phyloP scores from a whole-genome alignment of 805 yeast genomes.

The Ogataea polymorpha region DNA sequence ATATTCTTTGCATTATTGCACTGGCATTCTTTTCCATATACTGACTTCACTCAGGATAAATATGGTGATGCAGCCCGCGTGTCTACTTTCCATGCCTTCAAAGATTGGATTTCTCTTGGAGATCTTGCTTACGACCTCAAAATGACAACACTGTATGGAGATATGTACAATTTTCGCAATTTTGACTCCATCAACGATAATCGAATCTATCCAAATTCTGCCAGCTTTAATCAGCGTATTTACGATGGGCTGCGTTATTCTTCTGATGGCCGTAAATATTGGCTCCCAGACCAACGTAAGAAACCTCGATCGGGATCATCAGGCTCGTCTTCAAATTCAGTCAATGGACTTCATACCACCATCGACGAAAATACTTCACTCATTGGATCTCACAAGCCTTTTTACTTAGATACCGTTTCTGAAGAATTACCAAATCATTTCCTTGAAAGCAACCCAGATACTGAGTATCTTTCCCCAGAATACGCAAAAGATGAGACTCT shows the following conservation, averaged over 20 bases:
- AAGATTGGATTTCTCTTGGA: constrained; percentile 72
- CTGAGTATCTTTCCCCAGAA: constrained; percentile 19
- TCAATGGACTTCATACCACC: constrained; percentile 1
- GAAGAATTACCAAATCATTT: constrained; percentile 1
- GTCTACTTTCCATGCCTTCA: constrained; percentile 56
- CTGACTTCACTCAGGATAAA: constrained; percentile 58
- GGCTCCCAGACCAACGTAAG: constrained; percentile 47
- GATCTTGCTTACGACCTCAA: constrained; percentile 80
- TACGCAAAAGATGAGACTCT: constrained; percentile 35
- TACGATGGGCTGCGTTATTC: constrained; percentile 81
- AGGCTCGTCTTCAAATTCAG: constrained; percentile 17
- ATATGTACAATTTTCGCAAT: constrained; percentile 71
- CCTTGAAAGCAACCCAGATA: neutral
- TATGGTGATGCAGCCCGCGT: constrained; percentile 72
- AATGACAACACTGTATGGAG: constrained; percentile 62
- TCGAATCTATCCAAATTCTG: constrained; percentile 23
- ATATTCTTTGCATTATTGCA: constrained; percentile 87
- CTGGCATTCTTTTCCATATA: constrained; percentile 77
- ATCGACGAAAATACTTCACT: constrained; percentile 15
- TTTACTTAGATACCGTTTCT: constrained; percentile 5
- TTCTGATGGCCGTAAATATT: constrained; percentile 78
- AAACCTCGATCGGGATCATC: constrained; percentile 5
- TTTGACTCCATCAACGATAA: constrained; percentile 68
- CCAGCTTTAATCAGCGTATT: constrained; percentile 60
- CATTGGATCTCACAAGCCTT: constrained; percentile 11